Evolutionary conservation across 2,329 filamentous ascomycete species (phyloP).

Genomic region (Zymoseptoria brevis): DNA sequence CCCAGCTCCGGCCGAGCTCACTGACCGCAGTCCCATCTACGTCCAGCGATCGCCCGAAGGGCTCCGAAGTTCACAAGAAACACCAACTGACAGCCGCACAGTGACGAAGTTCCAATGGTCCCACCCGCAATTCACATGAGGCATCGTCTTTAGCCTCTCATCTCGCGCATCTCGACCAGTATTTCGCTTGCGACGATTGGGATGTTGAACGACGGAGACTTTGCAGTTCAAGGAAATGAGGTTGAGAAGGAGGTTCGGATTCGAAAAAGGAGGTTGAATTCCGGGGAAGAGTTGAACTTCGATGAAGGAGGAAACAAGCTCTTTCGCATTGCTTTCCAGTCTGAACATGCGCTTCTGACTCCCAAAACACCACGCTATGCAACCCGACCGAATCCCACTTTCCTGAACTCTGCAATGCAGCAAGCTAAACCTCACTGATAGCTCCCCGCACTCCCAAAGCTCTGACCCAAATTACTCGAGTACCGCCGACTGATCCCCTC

Average conservation of each 20-base stretch:
- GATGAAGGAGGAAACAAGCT: background rate
- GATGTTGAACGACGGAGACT: background rate
- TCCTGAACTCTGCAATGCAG: background rate
- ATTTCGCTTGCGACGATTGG: background rate
- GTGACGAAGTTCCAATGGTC: too few species aligned
- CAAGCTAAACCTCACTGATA: conserved; percentile 5
- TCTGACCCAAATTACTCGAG: conserved; percentile 40
- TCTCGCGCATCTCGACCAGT: background rate
- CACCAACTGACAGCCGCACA: too few species aligned
- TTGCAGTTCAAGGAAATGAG: background rate
- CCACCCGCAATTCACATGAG: too few species aligned
- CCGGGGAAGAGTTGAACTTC: background rate
- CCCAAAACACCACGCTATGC: background rate
- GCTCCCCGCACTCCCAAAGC: conserved; percentile 25
- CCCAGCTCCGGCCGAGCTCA: background rate
- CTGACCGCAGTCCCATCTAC: background rate
- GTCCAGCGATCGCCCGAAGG: background rate
- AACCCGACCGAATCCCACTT: background rate
- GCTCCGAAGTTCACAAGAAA: background rate
- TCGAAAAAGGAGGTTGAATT: too few species aligned
- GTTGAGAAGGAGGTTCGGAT: background rate
- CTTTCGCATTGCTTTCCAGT: background rate
- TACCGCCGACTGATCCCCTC: conserved; percentile 36
- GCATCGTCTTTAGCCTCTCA: background rate
- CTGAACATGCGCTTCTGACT: background rate